phyloP scores from a whole-genome alignment of 352 stramenopile genomes.

The Halophytophthora polymorphica region DNA sequence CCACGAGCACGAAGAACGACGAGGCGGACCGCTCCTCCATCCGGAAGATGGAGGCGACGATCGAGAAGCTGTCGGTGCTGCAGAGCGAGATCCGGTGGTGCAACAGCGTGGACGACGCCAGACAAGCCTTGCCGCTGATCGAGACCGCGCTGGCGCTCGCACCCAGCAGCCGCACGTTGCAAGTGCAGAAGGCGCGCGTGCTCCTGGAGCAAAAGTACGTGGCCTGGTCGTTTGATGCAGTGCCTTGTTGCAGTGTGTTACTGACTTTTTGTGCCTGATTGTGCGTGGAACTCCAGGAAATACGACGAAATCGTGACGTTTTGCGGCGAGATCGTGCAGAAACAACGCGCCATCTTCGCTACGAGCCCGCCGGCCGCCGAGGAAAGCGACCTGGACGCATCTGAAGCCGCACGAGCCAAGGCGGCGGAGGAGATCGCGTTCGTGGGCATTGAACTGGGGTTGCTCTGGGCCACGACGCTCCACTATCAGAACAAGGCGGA shows the following conservation, averaged over 20 bases:
- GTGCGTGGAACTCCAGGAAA: conserved; percentile 39
- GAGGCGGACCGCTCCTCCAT: conserved; percentile 39
- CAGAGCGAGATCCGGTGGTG: conserved; percentile 61
- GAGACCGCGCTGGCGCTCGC: conserved; percentile 53
- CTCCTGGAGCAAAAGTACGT: conserved; percentile 70
- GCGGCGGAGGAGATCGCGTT: conserved; percentile 39
- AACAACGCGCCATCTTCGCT: conserved; percentile 30
- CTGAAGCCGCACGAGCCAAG: conserved; percentile 11
- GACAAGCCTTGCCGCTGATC: conserved; percentile 41
- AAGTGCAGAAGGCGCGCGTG: conserved; percentile 59
- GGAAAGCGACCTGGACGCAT: conserved; percentile 5
- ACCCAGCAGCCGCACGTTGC: conserved; percentile 46
- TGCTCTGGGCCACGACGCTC: conserved; percentile 54
- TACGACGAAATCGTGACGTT: conserved; percentile 49
- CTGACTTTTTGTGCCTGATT: conserved; percentile 3
- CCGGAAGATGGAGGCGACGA: conserved; percentile 49
- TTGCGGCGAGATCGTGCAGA: conserved; percentile 48
- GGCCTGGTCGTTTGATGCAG: background rate
- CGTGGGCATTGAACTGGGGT: conserved; percentile 61
- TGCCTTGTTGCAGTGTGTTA: background rate
- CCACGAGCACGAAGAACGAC: conserved; percentile 22
- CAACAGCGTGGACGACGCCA: conserved; percentile 41
- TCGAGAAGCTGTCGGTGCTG: conserved; percentile 46
- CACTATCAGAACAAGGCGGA: conserved; percentile 75
- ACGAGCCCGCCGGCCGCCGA: conserved; percentile 2